Conservation (phyloP, 192 early-diverging fungal species). For the Podila epicladia region DNA sequence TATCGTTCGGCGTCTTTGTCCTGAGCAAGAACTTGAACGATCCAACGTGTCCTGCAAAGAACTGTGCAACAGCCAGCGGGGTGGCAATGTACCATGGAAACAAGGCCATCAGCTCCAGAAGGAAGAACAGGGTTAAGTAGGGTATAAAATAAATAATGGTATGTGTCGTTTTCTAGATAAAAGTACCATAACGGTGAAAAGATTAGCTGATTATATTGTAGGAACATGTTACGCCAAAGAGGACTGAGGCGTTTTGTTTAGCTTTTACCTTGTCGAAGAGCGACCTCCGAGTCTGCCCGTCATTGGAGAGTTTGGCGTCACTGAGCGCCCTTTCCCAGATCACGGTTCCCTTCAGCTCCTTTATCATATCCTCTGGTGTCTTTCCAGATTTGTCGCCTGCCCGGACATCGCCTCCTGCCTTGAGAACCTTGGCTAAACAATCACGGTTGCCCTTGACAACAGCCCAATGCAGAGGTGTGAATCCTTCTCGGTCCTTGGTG, state of each 20-base stretch:
- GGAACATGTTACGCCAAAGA: not conserved
- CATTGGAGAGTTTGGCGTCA: constrained; percentile 42
- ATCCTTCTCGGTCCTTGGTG: constrained; percentile 73
- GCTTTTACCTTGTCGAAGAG: constrained; percentile 50
- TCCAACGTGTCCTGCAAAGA: constrained; percentile 63
- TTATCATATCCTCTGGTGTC: constrained; percentile 86
- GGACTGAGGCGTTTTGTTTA: no score
- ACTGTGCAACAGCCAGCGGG: constrained; percentile 64
- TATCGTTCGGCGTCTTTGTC: constrained; percentile 56
- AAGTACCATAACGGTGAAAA: not conserved
- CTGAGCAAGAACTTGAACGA: constrained; percentile 69
- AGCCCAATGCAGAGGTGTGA: constrained; percentile 93
- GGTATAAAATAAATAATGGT: constrained; percentile 77
- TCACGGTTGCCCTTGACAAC: constrained; percentile 68
- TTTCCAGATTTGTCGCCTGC: constrained; percentile 80
- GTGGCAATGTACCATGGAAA: constrained; percentile 85
- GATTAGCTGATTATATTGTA: not conserved
- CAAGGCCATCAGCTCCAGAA: constrained; percentile 62
- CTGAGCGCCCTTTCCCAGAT: constrained; percentile 64
- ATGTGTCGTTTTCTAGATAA: constrained; percentile 65
- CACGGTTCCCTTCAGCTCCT: constrained; percentile 55
- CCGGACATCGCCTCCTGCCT: constrained; percentile 74
- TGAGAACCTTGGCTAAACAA: constrained; percentile 74
- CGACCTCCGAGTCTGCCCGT: constrained; percentile 30
- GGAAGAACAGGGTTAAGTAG: constrained; percentile 68